phyloP scores from a whole-genome alignment of 1,284 basidiomycete genomes.

The Irpex sp. region DNA sequence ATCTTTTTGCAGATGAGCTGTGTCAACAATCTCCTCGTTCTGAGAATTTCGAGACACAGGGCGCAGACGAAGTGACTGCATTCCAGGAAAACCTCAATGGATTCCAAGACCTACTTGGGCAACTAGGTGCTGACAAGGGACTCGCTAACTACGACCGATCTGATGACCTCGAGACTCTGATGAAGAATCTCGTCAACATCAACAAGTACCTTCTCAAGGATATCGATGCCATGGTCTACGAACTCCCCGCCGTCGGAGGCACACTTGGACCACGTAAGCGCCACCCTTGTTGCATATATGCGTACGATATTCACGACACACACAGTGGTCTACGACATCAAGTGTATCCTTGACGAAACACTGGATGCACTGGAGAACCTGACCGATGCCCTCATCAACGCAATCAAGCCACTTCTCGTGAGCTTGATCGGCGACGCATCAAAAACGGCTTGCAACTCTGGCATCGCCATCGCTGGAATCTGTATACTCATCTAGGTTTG shows the following conservation, averaged over 20 bases:
- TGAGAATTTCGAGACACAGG: constrained; percentile 35
- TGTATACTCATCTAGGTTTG: constrained; percentile 12
- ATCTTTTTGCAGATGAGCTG: constrained; percentile 8
- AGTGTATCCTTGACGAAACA: constrained; percentile 42
- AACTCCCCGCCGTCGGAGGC: constrained; percentile 43
- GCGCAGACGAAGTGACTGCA: constrained; percentile 30
- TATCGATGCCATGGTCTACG: constrained; percentile 29
- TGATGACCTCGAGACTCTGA: constrained; percentile 40
- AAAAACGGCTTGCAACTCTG: constrained; percentile 22
- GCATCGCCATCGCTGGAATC: constrained; percentile 18
- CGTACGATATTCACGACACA: constrained; percentile 5
- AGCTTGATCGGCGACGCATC: constrained; percentile 22
- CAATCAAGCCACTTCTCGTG: constrained; percentile 30
- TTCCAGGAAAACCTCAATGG: constrained; percentile 38
- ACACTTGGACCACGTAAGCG: constrained; percentile 53
- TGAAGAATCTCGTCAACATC: constrained; percentile 48
- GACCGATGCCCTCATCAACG: constrained; percentile 44
- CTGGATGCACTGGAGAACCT: constrained; percentile 47
- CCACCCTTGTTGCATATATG: neutral
- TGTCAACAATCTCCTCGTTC: constrained; percentile 12
- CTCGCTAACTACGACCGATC: constrained; percentile 47
- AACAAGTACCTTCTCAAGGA: constrained; percentile 41
- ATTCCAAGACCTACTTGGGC: constrained; percentile 33
- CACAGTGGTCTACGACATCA: constrained; percentile 44
- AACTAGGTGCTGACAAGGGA: constrained; percentile 43